Percentiles rank a stretch among this genome's conserved stretches.
phyloP scores from a whole-genome alignment of 257 asterid genomes.

The Jacaranda copaia region DNA sequence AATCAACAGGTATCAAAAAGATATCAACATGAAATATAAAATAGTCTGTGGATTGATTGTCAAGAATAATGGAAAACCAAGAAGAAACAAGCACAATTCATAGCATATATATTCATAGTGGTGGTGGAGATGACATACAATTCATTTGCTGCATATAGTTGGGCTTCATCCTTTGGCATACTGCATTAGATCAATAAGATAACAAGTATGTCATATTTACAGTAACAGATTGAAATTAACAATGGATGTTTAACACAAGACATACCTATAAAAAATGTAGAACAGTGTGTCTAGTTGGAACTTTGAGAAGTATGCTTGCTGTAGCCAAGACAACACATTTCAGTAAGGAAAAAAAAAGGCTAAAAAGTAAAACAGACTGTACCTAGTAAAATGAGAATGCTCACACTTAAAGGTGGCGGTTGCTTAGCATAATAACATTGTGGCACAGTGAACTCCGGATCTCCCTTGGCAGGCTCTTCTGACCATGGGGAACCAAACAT shows the following conservation, averaged over 20 bases:
- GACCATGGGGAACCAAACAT: slow-evolving; percentile 97
- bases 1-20: slow-evolving; percentile 27
- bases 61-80: slow-evolving; percentile 1
- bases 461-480: slow-evolving; percentile 94
- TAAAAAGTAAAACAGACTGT: slow-evolving; percentile 22
- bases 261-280: slow-evolving; percentile 84
- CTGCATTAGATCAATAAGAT: slow-evolving; percentile 57
- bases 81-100: slow-evolving; percentile 7
- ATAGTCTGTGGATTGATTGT: slow-evolving; percentile 2
- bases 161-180: slow-evolving; percentile 99
- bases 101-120: slow-evolving; percentile 6
- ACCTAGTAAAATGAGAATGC: slow-evolving; percentile 38
- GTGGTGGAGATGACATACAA: slow-evolving; percentile 61
- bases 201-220: slow-evolving; percentile 15
- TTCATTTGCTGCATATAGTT: slow-evolving; percentile 90
- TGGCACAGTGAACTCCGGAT: slow-evolving; percentile 90
- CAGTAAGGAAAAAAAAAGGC: slow-evolving; percentile 38
- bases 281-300: slow-evolving; percentile 87
- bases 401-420: slow-evolving; percentile 86
- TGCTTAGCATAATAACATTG: slow-evolving; percentile 88
- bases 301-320: slow-evolving; percentile 90
- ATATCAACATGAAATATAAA: slow-evolving; percentile 12
- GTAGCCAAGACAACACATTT: slow-evolving; percentile 54
- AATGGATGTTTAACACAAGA: slow-evolving; percentile 28
- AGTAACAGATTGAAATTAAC: slow-evolving; percentile 23